These are phyloP conservation scores for Calonectria hongkongensis DNA, from an alignment of 2,329 filamentous ascomycete species.

Conservation along the genomic window DNA sequence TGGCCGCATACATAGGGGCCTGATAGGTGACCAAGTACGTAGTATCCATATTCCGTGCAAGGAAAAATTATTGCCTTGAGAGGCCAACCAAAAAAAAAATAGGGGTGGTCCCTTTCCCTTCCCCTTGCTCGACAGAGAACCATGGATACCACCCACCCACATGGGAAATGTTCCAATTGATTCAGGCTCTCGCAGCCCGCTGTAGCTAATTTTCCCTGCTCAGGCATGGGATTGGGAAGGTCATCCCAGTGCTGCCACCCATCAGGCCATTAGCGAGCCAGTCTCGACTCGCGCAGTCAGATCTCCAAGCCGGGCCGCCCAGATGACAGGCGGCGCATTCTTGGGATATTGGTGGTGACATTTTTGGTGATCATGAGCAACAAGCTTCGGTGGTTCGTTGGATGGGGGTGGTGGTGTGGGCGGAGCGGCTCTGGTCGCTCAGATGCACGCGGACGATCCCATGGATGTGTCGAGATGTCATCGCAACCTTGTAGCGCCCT, in stretches of 20 bases:
- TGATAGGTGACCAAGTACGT: conserved; percentile 6
- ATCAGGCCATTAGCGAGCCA: conserved; percentile 44
- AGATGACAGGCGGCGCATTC: conserved; percentile 33
- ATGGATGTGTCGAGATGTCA: conserved; percentile 37
- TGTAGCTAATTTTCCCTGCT: conserved; percentile 24
- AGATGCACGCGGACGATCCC: conserved; percentile 40
- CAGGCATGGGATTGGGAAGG: conserved; percentile 33
- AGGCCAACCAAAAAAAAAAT: conserved; percentile 13
- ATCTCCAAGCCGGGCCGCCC: conserved; percentile 36
- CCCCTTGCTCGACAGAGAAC: conserved; percentile 26
- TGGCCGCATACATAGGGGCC: background rate
- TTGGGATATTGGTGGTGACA: conserved; percentile 25
- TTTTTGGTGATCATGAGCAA: conserved; percentile 19
- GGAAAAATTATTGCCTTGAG: conserved; percentile 11
- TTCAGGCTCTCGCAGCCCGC: conserved; percentile 4
- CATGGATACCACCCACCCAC: conserved; percentile 36
- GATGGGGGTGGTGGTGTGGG: conserved; percentile 23
- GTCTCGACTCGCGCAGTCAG: conserved; percentile 39
- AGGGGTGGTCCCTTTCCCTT: conserved; percentile 16
- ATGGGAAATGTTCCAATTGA: conserved; percentile 33
- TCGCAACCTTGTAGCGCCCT: conserved; percentile 30
- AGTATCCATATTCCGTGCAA: background rate
- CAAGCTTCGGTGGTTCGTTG: conserved; percentile 19
- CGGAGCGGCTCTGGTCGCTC: conserved; percentile 7
- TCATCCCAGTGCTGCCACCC: conserved; percentile 39